phyloP scores from a whole-genome alignment of 495 filamentous ascomycete species.

The Lophiostoma macrostomum region DNA sequence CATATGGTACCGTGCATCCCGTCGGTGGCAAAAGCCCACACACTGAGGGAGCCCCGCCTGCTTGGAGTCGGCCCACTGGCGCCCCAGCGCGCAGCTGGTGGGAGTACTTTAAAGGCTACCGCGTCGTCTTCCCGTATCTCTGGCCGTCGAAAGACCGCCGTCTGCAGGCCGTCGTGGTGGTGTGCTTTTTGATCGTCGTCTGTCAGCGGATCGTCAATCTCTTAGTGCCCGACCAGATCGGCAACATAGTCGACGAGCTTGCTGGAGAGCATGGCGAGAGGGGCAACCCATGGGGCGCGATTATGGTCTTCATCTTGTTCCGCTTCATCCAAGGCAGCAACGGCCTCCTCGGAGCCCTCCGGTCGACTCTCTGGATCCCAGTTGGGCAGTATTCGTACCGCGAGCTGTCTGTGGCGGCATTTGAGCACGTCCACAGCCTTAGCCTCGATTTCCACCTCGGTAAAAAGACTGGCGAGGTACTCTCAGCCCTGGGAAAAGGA shows the following conservation, averaged over 20 bases:
- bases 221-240: conserved; percentile 73
- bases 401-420: conserved; percentile 87
- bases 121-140: conserved; percentile 87
- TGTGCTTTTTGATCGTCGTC: conserved; percentile 75
- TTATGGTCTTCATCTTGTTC: conserved; percentile 74
- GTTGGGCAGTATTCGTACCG: conserved; percentile 95
- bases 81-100: conserved; percentile 72
- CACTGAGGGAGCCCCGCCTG: conserved; percentile 43
- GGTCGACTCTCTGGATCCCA: conserved; percentile 88
- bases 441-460: conserved; percentile 95
- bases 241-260: conserved; percentile 67
- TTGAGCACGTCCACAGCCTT: conserved; percentile 93
- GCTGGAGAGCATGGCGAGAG: conserved; percentile 46
- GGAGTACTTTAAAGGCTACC: conserved; percentile 87
- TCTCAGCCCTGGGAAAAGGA: conserved; percentile 92
- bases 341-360: conserved; percentile 76
- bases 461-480: conserved; percentile 93
- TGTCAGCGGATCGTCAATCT: conserved; percentile 77
- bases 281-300: conserved; percentile 59
- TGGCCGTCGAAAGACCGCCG: conserved; percentile 77
- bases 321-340: conserved; percentile 85
- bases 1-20: conserved; percentile 50
- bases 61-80: conserved; percentile 66
- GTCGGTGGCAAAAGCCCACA: conserved; percentile 42
- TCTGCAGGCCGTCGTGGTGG: conserved; percentile 70